Percentiles rank a stretch among this genome's conserved stretches.
Evolutionary conservation across 2,329 filamentous ascomycete genomes (phyloP).

Genomic region (Fusarium metavorans): DNA sequence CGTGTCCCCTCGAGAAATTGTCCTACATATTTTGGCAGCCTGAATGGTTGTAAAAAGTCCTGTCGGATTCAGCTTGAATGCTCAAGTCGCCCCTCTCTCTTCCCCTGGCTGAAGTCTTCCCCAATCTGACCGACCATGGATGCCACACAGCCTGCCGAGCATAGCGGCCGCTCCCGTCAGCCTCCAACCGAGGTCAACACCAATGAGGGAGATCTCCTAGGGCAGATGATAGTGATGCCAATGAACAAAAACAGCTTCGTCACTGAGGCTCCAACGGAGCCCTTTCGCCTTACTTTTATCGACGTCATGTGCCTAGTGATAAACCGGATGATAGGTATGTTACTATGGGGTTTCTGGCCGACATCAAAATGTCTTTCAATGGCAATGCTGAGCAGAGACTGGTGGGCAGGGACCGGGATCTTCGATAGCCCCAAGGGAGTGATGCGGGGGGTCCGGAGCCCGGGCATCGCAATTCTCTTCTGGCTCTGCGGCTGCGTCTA

Average conservation of each 20-base stretch:
- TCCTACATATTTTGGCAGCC: background rate
- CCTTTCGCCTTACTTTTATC: background rate
- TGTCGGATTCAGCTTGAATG: background rate
- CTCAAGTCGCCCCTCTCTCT: background rate
- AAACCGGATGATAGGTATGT: background rate
- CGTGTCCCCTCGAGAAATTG: background rate
- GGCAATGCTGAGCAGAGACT: background rate
- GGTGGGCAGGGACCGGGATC: background rate
- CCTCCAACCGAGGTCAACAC: background rate
- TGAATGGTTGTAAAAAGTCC: background rate
- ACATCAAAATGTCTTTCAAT: background rate
- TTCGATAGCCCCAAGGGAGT: background rate
- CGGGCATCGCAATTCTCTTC: background rate
- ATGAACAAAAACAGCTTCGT: background rate
- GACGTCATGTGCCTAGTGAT: background rate
- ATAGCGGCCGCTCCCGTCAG: background rate
- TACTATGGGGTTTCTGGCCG: background rate
- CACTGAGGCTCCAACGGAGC: background rate
- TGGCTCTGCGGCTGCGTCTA: background rate
- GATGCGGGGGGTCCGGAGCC: background rate
- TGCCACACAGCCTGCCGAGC: background rate
- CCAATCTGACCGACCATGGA: background rate
- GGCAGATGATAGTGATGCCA: accelerated
- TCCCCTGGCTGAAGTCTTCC: background rate
- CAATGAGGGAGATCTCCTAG: background rate